Evolutionary conservation across 2,329 filamentous ascomycete species (phyloP), one percentile per base, ranked within the genome.

Genomic region (Didymella arachidicola): DNA sequence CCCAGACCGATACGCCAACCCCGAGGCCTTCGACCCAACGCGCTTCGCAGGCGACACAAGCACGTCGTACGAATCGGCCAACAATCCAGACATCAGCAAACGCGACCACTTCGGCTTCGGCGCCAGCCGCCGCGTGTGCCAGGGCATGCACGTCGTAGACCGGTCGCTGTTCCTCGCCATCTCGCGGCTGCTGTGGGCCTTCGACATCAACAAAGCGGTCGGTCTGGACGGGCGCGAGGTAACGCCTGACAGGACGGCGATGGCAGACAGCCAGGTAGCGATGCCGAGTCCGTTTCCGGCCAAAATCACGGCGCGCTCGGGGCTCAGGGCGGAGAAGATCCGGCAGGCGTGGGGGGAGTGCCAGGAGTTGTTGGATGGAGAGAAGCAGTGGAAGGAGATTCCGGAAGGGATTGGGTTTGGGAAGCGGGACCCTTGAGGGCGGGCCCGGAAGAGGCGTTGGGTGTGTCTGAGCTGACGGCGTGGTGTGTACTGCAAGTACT

Each of bases 41-140:
- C 12, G 42, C 12, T 45, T 27, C 25, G 25, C 22, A 16, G 6
- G 11, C 7, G 44, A 47, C 27, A 32, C 8, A 12, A 14, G 19
- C 19, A 34, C 27, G 3, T 16, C 29, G 8, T 8, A 7, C 7
- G 44, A 47, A 19, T 32, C 44, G 22, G 44, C 44, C 7, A 19
- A 18, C 27, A 32, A 34, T 4, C 14, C 30, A 4, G 46, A 49
- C 11, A n/a, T 22, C 14, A 49, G 7, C n/a, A 14, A 4, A 22
- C 60, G 55, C 46, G 73, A 76, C 27, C 73, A 76, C 44, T 76
- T 67, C 16, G 63, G 59, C n/a, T 78, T 74, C 47, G 76, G 76
- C 4, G 67, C 68, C 53, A 76, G 76, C 2, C 66, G 76, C 4
- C 63, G 74, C 16, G 63, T 73, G 22, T 77, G 74, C 55, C 72